Evolutionary conservation across 2,329 filamentous ascomycete genomes (phyloP), one percentile per base, ranked within the genome.

Genomic region (Claviceps africana): DNA sequence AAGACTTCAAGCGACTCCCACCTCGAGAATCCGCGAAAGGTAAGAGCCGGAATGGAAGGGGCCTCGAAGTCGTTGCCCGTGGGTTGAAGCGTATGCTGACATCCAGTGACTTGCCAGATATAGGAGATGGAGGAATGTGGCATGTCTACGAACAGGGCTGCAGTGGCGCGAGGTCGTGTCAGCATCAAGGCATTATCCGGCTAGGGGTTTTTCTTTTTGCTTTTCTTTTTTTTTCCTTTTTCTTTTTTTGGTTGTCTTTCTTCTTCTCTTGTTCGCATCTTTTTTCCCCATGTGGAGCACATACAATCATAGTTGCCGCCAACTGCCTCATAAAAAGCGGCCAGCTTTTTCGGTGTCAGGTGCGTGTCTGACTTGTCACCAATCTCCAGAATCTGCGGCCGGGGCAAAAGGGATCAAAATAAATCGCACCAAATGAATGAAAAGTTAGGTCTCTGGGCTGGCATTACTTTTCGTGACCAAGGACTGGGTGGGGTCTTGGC

Each of bases 1-100:
- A 97, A 72, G 22, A 95, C 77, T 69, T 97, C 88, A 52, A 97
- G 86, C 0, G 87, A 88, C 71, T 95, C 85, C 91, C 91, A 98
- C 65, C 88, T 83, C 44, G 91, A 86, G 66, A 95, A 98, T 42
- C 93, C 93, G 61, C 81, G 79, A 0, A 78, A 74, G 37, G 91
- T 94, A 52, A 98, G 71, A 15, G 89, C 87, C 0, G 93, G 93
- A 43, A 96, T 78, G 0, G 78, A 82, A 0, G 91, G 93, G 0
- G 82, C 73, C 3, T 77, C 78, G 64, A 86, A 96, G 56, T 87
- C 79, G 60, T 83, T 77, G 40, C 81, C 78, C 47, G 80, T 79
- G 1, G 88, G 88, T 59, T 94, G 86, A 30, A 97, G 75, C 48
- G 82, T 83, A 69, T 97, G 91, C 60, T 89, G 86, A 65, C 91